Percentiles rank a stretch among this genome's conserved stretches.
Evolutionary conservation across 306 rosid species (phyloP).

Genomic region (Inga laurina): DNA sequence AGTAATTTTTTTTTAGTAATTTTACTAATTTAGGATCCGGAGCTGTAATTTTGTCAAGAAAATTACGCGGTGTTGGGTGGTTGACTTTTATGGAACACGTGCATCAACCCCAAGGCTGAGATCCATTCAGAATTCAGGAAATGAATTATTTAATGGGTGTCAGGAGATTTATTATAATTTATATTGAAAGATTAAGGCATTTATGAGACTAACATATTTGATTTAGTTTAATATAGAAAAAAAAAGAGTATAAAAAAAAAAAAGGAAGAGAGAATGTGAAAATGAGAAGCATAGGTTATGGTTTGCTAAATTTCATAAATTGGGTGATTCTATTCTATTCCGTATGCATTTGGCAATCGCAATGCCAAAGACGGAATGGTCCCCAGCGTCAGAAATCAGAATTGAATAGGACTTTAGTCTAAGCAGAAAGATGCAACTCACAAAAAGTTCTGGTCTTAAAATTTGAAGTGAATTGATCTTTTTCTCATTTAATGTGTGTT

Average conservation of each 20-base stretch:
- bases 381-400: not conserved
- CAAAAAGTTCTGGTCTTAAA: not conserved
- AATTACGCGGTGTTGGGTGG: not conserved
- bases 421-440: not conserved
- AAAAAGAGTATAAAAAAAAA: not conserved
- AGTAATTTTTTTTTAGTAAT: too few species aligned
- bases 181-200: not conserved
- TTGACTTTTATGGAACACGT: conserved; percentile 46
- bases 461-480: too few species aligned
- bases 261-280: not conserved
- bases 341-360: not conserved
- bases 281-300: not conserved
- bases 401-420: not conserved
- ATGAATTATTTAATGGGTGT: conserved; percentile 18
- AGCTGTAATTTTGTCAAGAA: not conserved
- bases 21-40: not conserved
- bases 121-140: conserved; percentile 8
- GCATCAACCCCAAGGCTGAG: conserved; percentile 59
- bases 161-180: conserved; percentile 10
- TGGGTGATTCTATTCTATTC: not conserved
- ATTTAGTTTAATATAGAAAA: not conserved
- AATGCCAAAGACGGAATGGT: not conserved
- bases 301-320: not conserved
- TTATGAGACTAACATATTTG: not conserved
- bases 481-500: too few species aligned